Evolutionary conservation across 2,329 filamentous ascomycete genomes (phyloP), one percentile per base, ranked within the genome.

Genomic region (Chrysoporthe deuterocubensis): DNA sequence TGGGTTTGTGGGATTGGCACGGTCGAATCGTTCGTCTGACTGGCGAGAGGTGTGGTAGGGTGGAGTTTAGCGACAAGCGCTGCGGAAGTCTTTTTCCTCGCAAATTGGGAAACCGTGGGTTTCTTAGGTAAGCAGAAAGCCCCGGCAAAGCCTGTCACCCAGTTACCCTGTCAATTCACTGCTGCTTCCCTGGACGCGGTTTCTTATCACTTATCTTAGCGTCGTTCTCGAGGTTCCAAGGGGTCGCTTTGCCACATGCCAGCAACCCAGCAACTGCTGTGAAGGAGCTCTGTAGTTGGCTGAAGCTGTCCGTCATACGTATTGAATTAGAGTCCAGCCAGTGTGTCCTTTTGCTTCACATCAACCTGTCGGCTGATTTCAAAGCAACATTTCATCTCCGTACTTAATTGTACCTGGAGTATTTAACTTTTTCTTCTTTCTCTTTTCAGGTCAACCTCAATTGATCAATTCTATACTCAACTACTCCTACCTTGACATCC

Each of bases 301-400:
- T 43, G 44, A 40, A 60, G 57, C 56, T 44, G 48, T 40, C 64
- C 18, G 32, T 54, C 62, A n/a, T 50, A 48, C 26, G 34, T n/a
- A 40, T 59, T 48, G 54, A 50, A 43, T 50, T 46, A 18, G 34
- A 21, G 40, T 56, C 40, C 56, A 48, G 67, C 50, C 67, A 69
- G 67, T 67, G 66, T 69, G 65, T 71, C 63, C 67, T 62, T 57
- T 56, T 58, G 52, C 18, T 62, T 52, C 42, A 64, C 50, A 56
- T 46, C 40, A 46, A 48, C 21, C 46, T 32, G n/a, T 63, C 62
- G 64, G 64, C 71, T 72, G 73, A 79, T 78, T 78, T 78, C 76
- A 75, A 79, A 78, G 74, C 77, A 76, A 70, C 71, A 57, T 66
- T 69, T 56, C 62, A 40, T 65, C 65, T 26, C 44, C 18, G n/a